Evolutionary conservation across 1,284 basidiomycete species (phyloP).

Genomic region (Apiotrichum mycotoxinovorans): DNA sequence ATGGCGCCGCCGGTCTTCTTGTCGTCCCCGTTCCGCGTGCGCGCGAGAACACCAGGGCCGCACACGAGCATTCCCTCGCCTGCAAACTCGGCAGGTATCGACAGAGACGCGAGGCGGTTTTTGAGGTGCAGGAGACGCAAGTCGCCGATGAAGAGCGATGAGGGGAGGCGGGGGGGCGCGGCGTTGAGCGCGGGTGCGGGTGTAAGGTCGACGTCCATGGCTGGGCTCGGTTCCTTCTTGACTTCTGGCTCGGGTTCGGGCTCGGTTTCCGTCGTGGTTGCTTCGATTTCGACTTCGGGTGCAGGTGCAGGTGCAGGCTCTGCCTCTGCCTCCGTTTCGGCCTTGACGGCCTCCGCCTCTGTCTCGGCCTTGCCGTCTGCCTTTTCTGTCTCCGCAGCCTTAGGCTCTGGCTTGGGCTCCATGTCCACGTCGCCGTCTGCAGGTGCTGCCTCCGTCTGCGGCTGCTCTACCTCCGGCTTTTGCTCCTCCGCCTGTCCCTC

Average conservation of each 20-base stretch:
- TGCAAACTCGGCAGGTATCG: slow-evolving; percentile 83
- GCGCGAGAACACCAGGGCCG: slow-evolving; percentile 55
- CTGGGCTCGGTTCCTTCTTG: slow-evolving; percentile 1
- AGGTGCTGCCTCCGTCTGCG: not conserved
- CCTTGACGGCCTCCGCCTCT: not conserved
- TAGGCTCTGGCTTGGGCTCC: not conserved
- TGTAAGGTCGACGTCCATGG: slow-evolving; percentile 9
- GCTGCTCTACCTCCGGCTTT: not conserved
- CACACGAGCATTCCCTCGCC: slow-evolving; percentile 95
- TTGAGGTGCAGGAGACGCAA: slow-evolving; percentile 84
- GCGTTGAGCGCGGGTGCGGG: slow-evolving; percentile 48
- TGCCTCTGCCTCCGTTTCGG: not conserved
- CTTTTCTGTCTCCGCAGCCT: not conserved
- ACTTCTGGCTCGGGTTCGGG: not conserved
- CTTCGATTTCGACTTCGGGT: not conserved
- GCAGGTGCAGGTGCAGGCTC: not conserved
- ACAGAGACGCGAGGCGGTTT: slow-evolving; percentile 64
- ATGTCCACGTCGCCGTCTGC: not conserved
- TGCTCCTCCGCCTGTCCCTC: not conserved
- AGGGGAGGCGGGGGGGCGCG: slow-evolving; percentile 65
- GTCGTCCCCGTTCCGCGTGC: slow-evolving; percentile 56
- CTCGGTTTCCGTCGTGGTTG: not conserved
- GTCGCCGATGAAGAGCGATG: slow-evolving; percentile 93
- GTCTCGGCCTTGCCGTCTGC: not conserved
- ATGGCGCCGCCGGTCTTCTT: slow-evolving; percentile 59